Evolutionary conservation across 2,329 filamentous ascomycete species (phyloP), one percentile per base, ranked within the genome.

Genomic region (Elsinoe batatas): DNA sequence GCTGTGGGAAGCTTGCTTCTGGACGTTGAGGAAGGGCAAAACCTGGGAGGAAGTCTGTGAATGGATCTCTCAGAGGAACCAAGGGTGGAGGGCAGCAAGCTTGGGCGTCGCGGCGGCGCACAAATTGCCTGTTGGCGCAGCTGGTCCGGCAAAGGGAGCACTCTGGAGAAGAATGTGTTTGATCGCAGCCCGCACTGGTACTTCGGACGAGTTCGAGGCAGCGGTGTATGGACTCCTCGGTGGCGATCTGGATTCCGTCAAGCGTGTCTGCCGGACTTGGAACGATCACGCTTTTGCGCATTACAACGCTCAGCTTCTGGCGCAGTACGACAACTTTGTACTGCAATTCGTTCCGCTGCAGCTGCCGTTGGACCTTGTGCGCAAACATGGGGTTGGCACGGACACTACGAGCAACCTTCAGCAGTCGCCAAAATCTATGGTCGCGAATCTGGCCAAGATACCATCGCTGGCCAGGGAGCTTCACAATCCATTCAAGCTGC

Each of bases 1-100:
- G 2, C 87, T 95, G 46, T 97, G 93, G 91, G 79, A 91, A 58
- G 86, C 88, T n/a, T 93, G 88, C 71, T 97, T 90, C 74, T 89
- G 95, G 68, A 87, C 95, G 76, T 76, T 98, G 53, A 83, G 91
- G 49, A 83, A 90, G 44, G 93, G 93, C n/a, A 84, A 82, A 61
- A 82, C 78, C 59, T 81, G 87, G 72, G 72, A 79, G 7, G 80
- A 86, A 36, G 87, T 97, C 60, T 81, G 83, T 55, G 86, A 91
- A 49, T 96, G 90, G 88, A 95, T 90, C 64, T 76, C 85, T 46
- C 87, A 91, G 63, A 81, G 87, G 58, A 88, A 88, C 8, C 91
- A 97, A 71, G 81, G 84, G 59, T 98, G 91, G 91, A 83, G 91
- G 59, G 89, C 89, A 40, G 79, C 91, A 35, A 87, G 86, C 58